Evolutionary conservation across 331 rosid species (phyloP), one percentile per base, ranked within the genome.

Genomic region (Quercus lobata): DNA sequence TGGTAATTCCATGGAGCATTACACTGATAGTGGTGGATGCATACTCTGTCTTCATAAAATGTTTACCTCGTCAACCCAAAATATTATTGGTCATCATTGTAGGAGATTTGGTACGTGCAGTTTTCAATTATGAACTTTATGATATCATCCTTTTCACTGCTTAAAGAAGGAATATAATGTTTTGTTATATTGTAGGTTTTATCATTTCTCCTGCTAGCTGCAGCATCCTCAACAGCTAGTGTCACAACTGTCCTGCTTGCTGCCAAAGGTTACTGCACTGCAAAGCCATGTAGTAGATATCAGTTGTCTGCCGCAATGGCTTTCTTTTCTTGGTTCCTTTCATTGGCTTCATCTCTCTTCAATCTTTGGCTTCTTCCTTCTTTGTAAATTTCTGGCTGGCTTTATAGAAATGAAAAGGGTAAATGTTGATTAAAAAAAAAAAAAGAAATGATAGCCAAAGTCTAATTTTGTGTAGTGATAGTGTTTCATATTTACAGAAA

Each of bases 221-320:
- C 98, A 17, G 96, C 97, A 69, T 90, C 96, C 78, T 90, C 98
- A 3, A 82, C 97, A 8, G 88, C 96, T 56, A 90, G 98, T 61
- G 91, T 90, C 24, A 76, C 92, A 4, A 83, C 86, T 72, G 19
- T 92, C 70, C 86, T 92, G 71, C 83, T 79, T 63, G 79, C 79
- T 63, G 88, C 82, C 1, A 89, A 80, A 69, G 44, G 30, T 72
- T 86, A 27, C 80, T 94, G 94, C 84, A 88, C 87, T 0, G 76
- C 77, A 56, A 90, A 80, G 84, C 69, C 87, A 60, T 94, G 98
- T 49, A 83, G 85, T 29, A 87, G 98, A 90, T 90, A 85, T 79
- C 96, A 88, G 69, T 79, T 94, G 62, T 94, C 98, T 24, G 92
- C 96, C 57, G 88, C 90, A 49, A 90, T 94, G 98, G 96, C 98